Percentiles rank a stretch among this genome's conserved stretches.
Evolutionary conservation across 2,329 filamentous ascomycete species (phyloP).

Genomic region (Penicillium paneum): DNA sequence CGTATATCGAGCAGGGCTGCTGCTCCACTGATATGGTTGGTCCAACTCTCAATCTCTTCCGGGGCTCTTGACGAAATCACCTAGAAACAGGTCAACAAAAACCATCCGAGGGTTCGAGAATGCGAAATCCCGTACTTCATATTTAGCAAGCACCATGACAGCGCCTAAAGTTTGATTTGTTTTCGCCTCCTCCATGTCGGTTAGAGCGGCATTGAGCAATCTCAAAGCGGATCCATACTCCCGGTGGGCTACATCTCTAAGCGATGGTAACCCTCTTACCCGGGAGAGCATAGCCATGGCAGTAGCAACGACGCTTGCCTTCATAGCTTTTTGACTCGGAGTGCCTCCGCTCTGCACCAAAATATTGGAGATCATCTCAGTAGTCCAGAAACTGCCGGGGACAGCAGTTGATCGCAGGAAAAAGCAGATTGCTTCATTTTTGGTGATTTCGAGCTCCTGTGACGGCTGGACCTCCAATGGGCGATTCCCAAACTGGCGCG

Average conservation of each 20-base stretch:
- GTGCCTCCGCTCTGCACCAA: constrained; percentile 18
- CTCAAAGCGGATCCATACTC: constrained; percentile 56
- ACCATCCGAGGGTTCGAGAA: background rate
- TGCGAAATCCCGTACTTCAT: constrained; percentile 50
- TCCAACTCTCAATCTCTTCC: constrained; percentile 51
- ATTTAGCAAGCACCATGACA: constrained; percentile 59
- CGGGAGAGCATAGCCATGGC: constrained; percentile 59
- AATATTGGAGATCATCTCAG: constrained; percentile 23
- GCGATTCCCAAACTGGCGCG: constrained; percentile 14
- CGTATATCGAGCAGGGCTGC: constrained; percentile 54
- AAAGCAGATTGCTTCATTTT: constrained; percentile 36
- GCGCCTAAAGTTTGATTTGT: constrained; percentile 49
- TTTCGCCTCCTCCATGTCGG: constrained; percentile 34
- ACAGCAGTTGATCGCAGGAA: constrained; percentile 37
- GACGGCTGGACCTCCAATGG: constrained; percentile 26
- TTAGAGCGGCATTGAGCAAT: constrained; percentile 37
- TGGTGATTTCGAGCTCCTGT: constrained; percentile 19
- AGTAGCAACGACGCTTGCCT: constrained; percentile 55
- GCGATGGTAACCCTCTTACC: constrained; percentile 46
- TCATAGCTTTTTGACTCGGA: constrained; percentile 32
- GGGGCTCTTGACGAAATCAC: constrained; percentile 43
- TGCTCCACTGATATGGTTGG: constrained; percentile 59
- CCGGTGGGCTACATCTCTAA: constrained; percentile 50
- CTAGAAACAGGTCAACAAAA: constrained; percentile 18
- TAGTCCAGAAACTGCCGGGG: constrained; percentile 28